Evolutionary conservation across 1,284 basidiomycete species (phyloP).

Genomic region (Stygiomarasmius scandens): DNA sequence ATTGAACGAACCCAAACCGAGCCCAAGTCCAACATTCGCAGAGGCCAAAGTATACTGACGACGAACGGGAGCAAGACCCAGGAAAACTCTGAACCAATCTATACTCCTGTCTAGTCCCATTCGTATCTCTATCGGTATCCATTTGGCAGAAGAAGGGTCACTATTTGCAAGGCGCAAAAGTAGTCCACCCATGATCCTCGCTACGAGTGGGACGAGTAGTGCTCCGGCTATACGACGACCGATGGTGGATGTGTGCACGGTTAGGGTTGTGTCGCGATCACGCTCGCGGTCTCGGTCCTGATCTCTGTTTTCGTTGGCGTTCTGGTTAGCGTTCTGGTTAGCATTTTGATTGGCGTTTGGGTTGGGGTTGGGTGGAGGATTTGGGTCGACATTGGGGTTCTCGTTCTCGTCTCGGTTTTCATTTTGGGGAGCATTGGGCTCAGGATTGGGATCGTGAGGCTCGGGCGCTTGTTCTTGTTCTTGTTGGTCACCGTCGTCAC

Average conservation of each 20-base stretch:
- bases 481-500: too few relatives aligned
- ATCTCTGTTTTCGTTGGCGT: conserved; percentile 22
- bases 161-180: too few relatives aligned
- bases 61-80: too few relatives aligned
- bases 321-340: conserved; percentile 16
- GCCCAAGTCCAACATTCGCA: conserved; percentile 5
- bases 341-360: conserved; percentile 12
- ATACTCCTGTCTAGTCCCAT: conserved; percentile 11
- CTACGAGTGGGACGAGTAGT: conserved; percentile 64
- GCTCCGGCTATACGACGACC: conserved; percentile 69
- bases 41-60: not conserved
- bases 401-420: too few relatives aligned
- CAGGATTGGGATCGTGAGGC: too few relatives aligned
- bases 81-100: conserved; percentile 18
- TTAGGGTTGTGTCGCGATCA: conserved; percentile 39
- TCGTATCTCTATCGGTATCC: too few relatives aligned
- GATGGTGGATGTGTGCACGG: conserved; percentile 57
- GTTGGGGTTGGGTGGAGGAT: conserved; percentile 5
- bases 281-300: conserved; percentile 19
- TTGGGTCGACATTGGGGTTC: too few relatives aligned
- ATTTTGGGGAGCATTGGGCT: too few relatives aligned
- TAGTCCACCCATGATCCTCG: conserved; percentile 63
- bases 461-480: not conserved
- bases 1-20: too few relatives aligned
- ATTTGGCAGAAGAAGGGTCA: too few relatives aligned